phyloP scores from a whole-genome alignment of 176 grass and related monocot genomes.

The Phyllostachys edulis region DNA sequence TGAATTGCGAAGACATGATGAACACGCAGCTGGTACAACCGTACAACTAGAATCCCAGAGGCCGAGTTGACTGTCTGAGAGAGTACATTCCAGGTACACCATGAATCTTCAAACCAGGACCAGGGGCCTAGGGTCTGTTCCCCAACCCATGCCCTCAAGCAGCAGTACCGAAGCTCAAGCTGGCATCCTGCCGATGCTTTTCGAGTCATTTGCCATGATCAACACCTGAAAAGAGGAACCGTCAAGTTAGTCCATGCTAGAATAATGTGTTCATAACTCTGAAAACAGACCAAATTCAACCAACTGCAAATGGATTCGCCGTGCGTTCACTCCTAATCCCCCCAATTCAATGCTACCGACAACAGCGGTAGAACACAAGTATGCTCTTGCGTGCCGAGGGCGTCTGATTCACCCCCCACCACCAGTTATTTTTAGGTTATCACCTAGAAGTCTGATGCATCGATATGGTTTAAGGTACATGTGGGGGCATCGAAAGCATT shows the following conservation, averaged over 20 bases:
- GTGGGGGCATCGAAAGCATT: constrained; percentile 8
- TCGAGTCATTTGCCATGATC: constrained; percentile 14
- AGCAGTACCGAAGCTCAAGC: constrained; percentile 22
- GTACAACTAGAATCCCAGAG: constrained; percentile 8
- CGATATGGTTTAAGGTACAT: constrained; percentile 37
- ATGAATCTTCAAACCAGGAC: constrained; percentile 23
- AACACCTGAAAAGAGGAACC: constrained; percentile 38
- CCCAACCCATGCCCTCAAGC: background rate
- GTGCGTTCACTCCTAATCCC: constrained; percentile 12
- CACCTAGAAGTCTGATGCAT: constrained; percentile 26
- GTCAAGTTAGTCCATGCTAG: background rate
- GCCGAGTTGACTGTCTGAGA: constrained; percentile 31
- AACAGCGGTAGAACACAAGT: constrained; percentile 8
- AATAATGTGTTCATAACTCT: background rate
- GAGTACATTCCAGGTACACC: constrained; percentile 23
- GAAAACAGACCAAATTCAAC: constrained; percentile 34
- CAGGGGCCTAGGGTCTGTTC: background rate
- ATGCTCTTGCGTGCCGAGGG: constrained; percentile 26
- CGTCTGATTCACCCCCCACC: constrained; percentile 2
- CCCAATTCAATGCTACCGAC: constrained; percentile 31
- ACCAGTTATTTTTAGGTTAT: background rate
- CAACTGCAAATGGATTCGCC: background rate
- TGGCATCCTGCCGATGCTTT: constrained; percentile 20
- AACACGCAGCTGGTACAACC: background rate
- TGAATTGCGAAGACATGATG: background rate